phyloP scores from a whole-genome alignment of 23 red algal genomes.

The Gracilaria domingensis region DNA sequence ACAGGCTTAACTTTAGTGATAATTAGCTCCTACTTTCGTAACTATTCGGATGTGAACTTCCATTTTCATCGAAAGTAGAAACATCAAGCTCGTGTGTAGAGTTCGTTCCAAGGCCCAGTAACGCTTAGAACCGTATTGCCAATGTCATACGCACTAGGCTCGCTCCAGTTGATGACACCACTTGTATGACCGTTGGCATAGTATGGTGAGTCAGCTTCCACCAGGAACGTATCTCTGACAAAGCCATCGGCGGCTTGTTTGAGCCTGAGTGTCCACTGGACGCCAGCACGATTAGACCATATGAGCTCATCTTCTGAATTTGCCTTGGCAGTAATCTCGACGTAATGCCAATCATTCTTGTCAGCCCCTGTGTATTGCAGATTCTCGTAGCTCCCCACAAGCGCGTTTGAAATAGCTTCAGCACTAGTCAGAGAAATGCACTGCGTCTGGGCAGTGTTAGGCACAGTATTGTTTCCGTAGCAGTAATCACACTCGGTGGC shows the following conservation, averaged over 20 bases:
- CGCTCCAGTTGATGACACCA: not conserved
- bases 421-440: no score
- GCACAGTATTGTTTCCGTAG: no score
- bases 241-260: not conserved
- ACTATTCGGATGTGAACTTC: no score
- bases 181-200: not conserved
- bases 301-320: not conserved
- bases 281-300: not conserved
- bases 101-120: not conserved
- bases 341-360: conserved; percentile 1
- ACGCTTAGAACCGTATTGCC: not conserved
- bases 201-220: not conserved
- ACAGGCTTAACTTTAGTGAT: no score
- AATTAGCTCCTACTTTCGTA: no score
- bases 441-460: no score
- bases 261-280: not conserved
- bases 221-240: not conserved
- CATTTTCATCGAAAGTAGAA: no score
- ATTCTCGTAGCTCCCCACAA: no score
- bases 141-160: not conserved
- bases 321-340: not conserved
- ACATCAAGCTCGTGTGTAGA: not conserved
- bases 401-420: no score
- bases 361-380: not conserved
- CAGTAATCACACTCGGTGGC: no score